Conservation (phyloP, 805 yeast genomes). For the Wickerhamiella parazyma region DNA sequence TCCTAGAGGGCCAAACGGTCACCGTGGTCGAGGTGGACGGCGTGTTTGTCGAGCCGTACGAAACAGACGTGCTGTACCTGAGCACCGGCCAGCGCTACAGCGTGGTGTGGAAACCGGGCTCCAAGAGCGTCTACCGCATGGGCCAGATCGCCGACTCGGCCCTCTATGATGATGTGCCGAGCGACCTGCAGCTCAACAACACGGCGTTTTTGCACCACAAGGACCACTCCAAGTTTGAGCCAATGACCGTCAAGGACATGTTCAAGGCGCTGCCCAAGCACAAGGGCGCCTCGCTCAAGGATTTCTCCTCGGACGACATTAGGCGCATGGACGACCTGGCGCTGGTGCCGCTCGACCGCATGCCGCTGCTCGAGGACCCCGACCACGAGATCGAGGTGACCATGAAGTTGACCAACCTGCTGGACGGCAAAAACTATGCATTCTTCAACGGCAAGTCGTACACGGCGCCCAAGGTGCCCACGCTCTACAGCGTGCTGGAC, state of each 20-base stretch:
- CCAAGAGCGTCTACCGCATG: slow-evolving; percentile 58
- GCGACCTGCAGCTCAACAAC: slow-evolving; percentile 49
- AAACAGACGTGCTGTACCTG: slow-evolving; percentile 58
- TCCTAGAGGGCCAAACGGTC: slow-evolving; percentile 77
- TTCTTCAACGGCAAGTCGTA: slow-evolving; percentile 81
- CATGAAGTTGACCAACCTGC: slow-evolving; percentile 73
- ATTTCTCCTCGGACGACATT: slow-evolving; percentile 31
- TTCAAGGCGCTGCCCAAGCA: slow-evolving; percentile 31
- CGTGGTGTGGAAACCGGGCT: slow-evolving; percentile 61
- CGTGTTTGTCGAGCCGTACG: slow-evolving; percentile 61
- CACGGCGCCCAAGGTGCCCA: slow-evolving; percentile 71
- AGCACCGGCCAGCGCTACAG: slow-evolving; percentile 89
- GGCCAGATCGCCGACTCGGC: slow-evolving; percentile 68
- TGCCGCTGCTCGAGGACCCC: slow-evolving; percentile 47
- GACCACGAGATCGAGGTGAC: slow-evolving; percentile 54
- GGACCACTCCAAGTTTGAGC: slow-evolving; percentile 8
- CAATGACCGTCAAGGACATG: slow-evolving; percentile 42
- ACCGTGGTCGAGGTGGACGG: slow-evolving; percentile 91
- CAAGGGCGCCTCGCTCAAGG: slow-evolving; percentile 9
- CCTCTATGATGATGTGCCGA: slow-evolving; percentile 69
- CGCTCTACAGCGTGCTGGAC: slow-evolving; percentile 62
- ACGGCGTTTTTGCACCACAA: slow-evolving; percentile 43
- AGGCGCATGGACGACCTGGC: slow-evolving; percentile 62
- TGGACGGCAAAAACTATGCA: slow-evolving; percentile 83
- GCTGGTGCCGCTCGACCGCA: slow-evolving; percentile 48